phyloP scores from a whole-genome alignment of 2,329 filamentous ascomycete genomes.

The Colletotrichum costaricense region DNA sequence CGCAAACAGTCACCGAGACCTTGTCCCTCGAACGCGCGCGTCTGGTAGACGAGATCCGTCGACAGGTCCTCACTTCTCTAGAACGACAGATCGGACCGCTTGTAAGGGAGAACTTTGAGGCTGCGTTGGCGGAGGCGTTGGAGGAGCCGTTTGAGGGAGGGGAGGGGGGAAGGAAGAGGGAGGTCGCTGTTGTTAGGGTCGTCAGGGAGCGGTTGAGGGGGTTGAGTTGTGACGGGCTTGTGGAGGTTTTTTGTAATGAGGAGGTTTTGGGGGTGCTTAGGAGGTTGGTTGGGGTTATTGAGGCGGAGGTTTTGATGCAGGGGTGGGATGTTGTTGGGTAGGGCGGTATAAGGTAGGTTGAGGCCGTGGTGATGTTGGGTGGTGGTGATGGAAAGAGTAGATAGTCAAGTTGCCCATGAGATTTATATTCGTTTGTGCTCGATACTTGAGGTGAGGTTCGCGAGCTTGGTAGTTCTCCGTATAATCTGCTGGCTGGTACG shows the following conservation, averaged over 20 bases:
- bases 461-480: no score
- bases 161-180: not conserved
- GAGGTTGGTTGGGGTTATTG: not conserved
- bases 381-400: no score
- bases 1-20: not conserved
- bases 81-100: not conserved
- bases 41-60: not conserved
- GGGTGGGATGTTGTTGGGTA: slow-evolving; percentile 10
- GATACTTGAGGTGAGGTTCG: no score
- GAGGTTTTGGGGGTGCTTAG: slow-evolving; percentile 18
- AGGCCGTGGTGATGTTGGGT: no score
- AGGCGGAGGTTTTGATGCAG: slow-evolving; percentile 1
- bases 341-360: no score
- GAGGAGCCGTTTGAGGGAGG: not conserved
- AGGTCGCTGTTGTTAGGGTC: not conserved
- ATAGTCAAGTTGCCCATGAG: no score
- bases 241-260: slow-evolving; percentile 22
- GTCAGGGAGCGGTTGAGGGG: slow-evolving; percentile 17
- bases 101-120: not conserved
- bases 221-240: slow-evolving; percentile 11
- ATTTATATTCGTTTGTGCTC: no score
- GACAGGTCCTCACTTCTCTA: not conserved
- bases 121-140: not conserved
- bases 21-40: slow-evolving; percentile 10
- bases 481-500: no score